A percentile compares a stretch with the other conserved stretches of the same genome.
phyloP scores from a whole-genome alignment of 768 basidiomycete genomes.

The Omphalotus guepiniiformis region DNA sequence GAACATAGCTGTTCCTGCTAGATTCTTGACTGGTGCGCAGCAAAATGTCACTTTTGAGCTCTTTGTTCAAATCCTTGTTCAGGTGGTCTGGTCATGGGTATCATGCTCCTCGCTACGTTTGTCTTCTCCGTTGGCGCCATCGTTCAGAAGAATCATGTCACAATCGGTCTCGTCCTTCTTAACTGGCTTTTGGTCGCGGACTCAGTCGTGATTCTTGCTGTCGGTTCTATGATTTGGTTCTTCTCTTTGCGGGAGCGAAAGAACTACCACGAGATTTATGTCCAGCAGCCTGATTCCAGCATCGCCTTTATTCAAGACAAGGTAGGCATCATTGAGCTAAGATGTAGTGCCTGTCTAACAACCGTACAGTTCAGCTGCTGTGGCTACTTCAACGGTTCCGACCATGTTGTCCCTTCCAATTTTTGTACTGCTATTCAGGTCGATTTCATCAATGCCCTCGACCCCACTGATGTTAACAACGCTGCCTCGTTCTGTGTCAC shows the following conservation, averaged over 20 bases:
- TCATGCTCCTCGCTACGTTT: conserved; percentile 62
- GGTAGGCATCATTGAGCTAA: conserved; percentile 33
- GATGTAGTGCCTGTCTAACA: background rate
- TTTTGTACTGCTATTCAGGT: conserved; percentile 47
- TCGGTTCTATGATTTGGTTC: conserved; percentile 80
- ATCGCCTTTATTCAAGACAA: conserved; percentile 66
- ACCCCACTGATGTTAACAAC: conserved; percentile 31
- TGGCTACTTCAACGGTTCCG: conserved; percentile 74
- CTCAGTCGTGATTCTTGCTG: conserved; percentile 50
- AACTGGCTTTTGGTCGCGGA: conserved; percentile 73
- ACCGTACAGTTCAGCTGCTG: conserved; percentile 70
- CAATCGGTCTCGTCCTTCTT: conserved; percentile 64
- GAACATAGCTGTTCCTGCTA: conserved; percentile 61
- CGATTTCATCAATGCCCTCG: conserved; percentile 36
- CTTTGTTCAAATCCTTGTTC: conserved; percentile 7
- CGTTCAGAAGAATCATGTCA: conserved; percentile 65
- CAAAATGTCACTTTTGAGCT: background rate
- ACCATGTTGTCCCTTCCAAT: conserved; percentile 47
- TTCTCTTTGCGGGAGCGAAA: conserved; percentile 68
- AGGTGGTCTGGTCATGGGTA: conserved; percentile 74
- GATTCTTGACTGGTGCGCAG: conserved; percentile 53
- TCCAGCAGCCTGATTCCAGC: conserved; percentile 36
- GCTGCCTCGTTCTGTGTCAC: conserved; percentile 62
- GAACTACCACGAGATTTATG: conserved; percentile 62
- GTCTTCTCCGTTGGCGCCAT: conserved; percentile 68